Conservation (phyloP, 805 yeast species). For the Barnettozyma wickerhamii region DNA sequence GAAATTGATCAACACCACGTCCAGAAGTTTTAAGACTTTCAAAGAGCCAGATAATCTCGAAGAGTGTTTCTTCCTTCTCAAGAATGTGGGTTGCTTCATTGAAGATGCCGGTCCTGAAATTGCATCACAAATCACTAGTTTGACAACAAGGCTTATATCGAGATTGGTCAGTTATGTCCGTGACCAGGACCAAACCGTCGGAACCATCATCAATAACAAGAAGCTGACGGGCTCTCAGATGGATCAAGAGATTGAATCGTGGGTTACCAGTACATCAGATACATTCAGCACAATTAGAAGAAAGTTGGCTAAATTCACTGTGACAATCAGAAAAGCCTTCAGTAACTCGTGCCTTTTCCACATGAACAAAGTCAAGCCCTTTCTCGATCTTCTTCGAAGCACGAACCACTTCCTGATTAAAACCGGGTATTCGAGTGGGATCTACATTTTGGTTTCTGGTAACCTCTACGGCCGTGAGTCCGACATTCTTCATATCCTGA, state of each 20-base stretch:
- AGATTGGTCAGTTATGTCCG: constrained; percentile 67
- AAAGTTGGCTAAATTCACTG: constrained; percentile 73
- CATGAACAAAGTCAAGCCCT: constrained; percentile 43
- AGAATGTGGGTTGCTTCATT: constrained; percentile 69
- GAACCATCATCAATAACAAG: constrained; percentile 26
- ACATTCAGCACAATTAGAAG: constrained; percentile 75
- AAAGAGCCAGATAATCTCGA: constrained; percentile 91
- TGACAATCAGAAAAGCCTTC: constrained; percentile 61
- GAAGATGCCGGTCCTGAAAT: constrained; percentile 79
- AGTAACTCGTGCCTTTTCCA: constrained; percentile 68
- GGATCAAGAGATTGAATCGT: constrained; percentile 30
- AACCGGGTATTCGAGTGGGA: constrained; percentile 68
- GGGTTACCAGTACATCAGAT: constrained; percentile 57
- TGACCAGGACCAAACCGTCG: constrained; percentile 66
- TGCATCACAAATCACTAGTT: constrained; percentile 65
- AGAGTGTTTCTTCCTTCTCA: constrained; percentile 73
- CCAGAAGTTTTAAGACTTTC: constrained; percentile 70
- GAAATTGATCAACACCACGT: constrained; percentile 75
- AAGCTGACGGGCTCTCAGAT: constrained; percentile 15
- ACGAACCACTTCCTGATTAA: constrained; percentile 73
- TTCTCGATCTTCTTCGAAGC: constrained; percentile 55
- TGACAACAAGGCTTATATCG: constrained; percentile 64
- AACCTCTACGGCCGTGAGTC: constrained; percentile 36
- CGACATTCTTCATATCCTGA: constrained; percentile 40
- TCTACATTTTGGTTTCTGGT: constrained; percentile 72